Evolutionary conservation across 768 basidiomycete species (phyloP).

Genomic region (Obba rivulosa): DNA sequence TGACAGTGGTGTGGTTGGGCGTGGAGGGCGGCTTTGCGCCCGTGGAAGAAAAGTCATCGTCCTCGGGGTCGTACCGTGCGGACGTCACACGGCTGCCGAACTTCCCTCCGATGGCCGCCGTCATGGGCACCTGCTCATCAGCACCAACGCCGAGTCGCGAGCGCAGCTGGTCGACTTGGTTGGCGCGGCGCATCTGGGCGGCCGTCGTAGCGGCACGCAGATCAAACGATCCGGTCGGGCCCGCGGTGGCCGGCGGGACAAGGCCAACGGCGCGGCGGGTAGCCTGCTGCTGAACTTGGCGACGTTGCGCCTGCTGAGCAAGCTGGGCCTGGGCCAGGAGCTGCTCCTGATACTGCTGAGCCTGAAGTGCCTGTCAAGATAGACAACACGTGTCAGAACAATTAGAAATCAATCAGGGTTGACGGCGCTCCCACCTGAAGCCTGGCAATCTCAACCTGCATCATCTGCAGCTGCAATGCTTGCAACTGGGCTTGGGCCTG

Average conservation of each 20-base stretch:
- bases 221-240: conserved; percentile 64
- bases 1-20: conserved; percentile 58
- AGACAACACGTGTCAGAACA: conserved; percentile 1
- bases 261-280: conserved; percentile 44
- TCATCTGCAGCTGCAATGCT: conserved; percentile 76
- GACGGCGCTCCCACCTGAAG: conserved; percentile 55
- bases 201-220: conserved; percentile 48
- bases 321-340: conserved; percentile 56
- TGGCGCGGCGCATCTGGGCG: conserved; percentile 61
- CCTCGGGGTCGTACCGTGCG: conserved; percentile 37
- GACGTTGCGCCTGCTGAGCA: conserved; percentile 44
- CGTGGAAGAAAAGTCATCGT: conserved; percentile 27
- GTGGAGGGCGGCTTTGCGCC: conserved; percentile 40
- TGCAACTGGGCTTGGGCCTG: conserved; percentile 51
- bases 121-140: conserved; percentile 73
- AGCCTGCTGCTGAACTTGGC: conserved; percentile 41
- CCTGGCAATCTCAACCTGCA: conserved; percentile 78
- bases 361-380: conserved; percentile 50
- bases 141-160: conserved; percentile 48
- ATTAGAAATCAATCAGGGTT: not conserved
- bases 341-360: conserved; percentile 73
- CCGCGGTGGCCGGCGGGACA: conserved; percentile 68
- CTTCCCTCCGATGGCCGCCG: conserved; percentile 70
- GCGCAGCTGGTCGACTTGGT: conserved; percentile 62
- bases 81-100: conserved; percentile 62